phyloP scores from a whole-genome alignment of 331 rosid species.

The Malus hybrid region DNA sequence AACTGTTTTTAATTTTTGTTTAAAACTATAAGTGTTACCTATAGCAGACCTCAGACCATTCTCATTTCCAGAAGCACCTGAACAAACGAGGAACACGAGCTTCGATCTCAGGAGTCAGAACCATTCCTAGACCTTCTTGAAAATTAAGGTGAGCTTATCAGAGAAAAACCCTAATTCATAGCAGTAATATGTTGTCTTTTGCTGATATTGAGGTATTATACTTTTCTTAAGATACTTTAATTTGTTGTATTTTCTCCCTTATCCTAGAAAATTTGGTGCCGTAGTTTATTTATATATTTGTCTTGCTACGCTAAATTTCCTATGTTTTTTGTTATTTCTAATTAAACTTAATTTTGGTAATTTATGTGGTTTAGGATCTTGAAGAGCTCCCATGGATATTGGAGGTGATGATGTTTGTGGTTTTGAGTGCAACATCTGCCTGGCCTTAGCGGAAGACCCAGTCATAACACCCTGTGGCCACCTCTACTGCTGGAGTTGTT shows the following conservation, averaged over 20 bases:
- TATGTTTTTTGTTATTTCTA: background rate
- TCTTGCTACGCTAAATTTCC: background rate
- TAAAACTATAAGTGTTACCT: background rate
- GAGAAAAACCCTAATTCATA: background rate
- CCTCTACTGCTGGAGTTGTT: conserved; percentile 6
- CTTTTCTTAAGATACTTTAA: background rate
- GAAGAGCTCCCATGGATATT: background rate
- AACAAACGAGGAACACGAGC: background rate
- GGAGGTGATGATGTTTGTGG: background rate
- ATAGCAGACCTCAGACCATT: background rate
- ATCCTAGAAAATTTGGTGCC: background rate
- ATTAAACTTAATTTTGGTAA: background rate
- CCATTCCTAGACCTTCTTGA: background rate
- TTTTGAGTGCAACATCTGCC: background rate
- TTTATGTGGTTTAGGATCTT: background rate
- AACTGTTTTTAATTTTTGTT: background rate
- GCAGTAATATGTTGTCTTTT: no score
- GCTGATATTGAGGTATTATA: no score
- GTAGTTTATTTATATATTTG: background rate
- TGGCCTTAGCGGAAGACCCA: background rate
- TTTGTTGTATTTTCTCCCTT: background rate
- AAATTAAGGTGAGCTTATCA: background rate
- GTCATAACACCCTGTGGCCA: background rate
- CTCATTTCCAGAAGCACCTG: background rate
- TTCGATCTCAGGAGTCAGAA: background rate